phyloP scores from a whole-genome alignment of 306 rosid species.

The Sophora flavescens region DNA sequence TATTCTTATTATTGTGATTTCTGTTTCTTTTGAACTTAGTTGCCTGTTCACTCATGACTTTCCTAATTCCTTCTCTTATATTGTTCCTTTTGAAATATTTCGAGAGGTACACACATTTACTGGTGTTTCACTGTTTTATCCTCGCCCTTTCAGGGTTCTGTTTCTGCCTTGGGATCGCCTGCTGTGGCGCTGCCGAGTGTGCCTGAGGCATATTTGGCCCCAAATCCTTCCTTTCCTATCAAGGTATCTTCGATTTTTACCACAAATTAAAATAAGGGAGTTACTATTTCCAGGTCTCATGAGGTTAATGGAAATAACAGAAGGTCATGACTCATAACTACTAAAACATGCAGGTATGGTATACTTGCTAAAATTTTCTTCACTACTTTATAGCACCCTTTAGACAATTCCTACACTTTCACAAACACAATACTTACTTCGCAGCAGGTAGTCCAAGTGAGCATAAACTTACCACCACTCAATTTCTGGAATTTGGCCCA shows the following conservation, averaged over 20 bases:
- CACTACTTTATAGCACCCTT: background rate
- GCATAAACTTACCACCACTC: constrained; percentile 94
- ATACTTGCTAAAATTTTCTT: constrained; percentile 11
- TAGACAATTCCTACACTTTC: background rate
- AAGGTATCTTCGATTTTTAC: constrained; percentile 99
- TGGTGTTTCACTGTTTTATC: constrained; percentile 29
- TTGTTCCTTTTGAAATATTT: constrained; percentile 23
- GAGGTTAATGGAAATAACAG: constrained; percentile 65
- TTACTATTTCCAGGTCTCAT: constrained; percentile 99
- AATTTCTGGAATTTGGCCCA: constrained; percentile 87
- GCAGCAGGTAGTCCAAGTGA: background rate
- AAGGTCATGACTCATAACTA: background rate
- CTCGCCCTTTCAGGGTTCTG: constrained; percentile 70
- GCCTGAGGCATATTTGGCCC: constrained; percentile 66
- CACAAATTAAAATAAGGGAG: constrained; percentile 99
- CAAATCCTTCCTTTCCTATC: constrained; percentile 69
- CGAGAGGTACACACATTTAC: constrained; percentile 44
- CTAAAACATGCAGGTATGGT: background rate
- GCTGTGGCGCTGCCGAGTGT: constrained; percentile 62
- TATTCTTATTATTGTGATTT: background rate
- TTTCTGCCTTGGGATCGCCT: constrained; percentile 57
- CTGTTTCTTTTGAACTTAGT: background rate
- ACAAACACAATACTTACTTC: constrained; percentile 7
- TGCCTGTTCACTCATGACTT: background rate
- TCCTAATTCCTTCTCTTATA: background rate